A percentile compares a stretch with the other conserved stretches of the same genome.
phyloP scores from a whole-genome alignment of 164 flowering plant species.

The Brasenia schreberi region DNA sequence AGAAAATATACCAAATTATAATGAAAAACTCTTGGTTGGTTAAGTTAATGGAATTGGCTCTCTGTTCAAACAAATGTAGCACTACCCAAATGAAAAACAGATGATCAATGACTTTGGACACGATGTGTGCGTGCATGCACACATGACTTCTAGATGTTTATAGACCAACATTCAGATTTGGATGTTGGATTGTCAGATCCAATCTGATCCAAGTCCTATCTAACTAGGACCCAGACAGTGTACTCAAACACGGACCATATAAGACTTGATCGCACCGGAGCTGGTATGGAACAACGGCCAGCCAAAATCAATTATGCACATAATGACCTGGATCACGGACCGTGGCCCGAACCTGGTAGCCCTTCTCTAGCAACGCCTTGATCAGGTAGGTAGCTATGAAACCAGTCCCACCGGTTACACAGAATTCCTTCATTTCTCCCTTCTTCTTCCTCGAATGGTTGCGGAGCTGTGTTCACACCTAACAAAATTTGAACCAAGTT shows the following conservation, averaged over 20 bases:
- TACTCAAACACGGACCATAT: too few species aligned
- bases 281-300: too few species aligned
- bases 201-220: background rate
- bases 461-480: background rate
- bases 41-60: too few species aligned
- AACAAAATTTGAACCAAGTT: background rate
- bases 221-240: background rate
- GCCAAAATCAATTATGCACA: too few species aligned
- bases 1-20: too few species aligned
- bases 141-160: constrained; percentile 1
- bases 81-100: too few species aligned
- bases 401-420: constrained; percentile 72
- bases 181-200: background rate
- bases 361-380: constrained; percentile 40
- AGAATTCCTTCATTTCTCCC: constrained; percentile 33
- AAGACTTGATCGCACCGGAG: too few species aligned
- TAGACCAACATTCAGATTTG: background rate
- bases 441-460: background rate
- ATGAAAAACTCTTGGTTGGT: too few species aligned
- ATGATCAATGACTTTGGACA: too few species aligned
- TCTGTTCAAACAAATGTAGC: too few species aligned
- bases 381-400: constrained; percentile 50
- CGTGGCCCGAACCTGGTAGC: constrained; percentile 38
- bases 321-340: constrained; percentile 51
- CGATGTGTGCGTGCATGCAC: too few species aligned